Base-by-base conservation (phyloP, 208 protist genomes). In the Crithidia expoeki region DNA sequence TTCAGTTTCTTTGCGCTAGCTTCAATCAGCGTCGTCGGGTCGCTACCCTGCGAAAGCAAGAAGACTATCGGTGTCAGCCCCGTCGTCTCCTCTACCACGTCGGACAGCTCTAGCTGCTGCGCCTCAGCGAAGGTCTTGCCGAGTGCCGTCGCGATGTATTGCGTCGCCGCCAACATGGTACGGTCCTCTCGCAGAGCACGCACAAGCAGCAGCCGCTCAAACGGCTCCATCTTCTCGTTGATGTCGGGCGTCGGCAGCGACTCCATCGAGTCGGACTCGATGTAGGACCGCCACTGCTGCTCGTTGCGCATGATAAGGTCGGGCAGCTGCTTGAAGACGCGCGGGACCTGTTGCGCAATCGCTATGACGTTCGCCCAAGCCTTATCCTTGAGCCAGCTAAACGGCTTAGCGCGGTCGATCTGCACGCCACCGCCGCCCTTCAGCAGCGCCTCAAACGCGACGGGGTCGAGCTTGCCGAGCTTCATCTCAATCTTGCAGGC, bases 401-500 rank as follows among this genome's bases (percentile, higher is more conserved):
- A 95, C 21, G 97, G 97, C 87, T 98, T 99, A 46, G 89, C 90
- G 16, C 87, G 84, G 69, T 97, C 93, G 4, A 94, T 84, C 76
- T 95, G 88, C 23, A 99, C 77, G 19, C 91, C 94, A 30, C 96
- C 95, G 57, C 98, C 98, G 57, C 96, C 98, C 80, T 98, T 98
- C 51, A 99, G 79, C 12, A 99, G 89, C 23, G 89, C 88, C 66
- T 94, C 81, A 83, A 98, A 98, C 50, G 96, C 75, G 9, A 84
- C 71, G 23, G 78, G 51, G 55, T 92, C 89, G 7, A 98, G 82
- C 30, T 80, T 74, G 42, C 84, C 93, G 11, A 87, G 81, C 72
- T 96, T 88, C 80, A 98, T 86, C 71, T 98, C 84, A 60, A 99
- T 97, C 84, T 99, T 99, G 80, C 98, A 96, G 34, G 97, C 96